Base-by-base conservation (phyloP, 148 eudicot species). In the Polygonum aviculare region DNA sequence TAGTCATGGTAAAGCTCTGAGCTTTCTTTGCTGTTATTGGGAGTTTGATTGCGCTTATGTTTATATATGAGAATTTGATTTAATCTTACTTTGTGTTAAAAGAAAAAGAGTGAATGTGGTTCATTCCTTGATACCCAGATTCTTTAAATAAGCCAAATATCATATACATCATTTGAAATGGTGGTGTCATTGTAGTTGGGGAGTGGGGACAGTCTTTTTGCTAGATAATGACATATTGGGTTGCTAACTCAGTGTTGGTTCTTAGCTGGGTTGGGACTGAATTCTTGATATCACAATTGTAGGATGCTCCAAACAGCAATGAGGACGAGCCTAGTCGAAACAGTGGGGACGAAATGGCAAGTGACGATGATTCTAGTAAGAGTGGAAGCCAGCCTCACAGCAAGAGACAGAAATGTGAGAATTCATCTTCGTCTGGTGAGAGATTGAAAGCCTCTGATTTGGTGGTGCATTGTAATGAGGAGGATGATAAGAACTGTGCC, bases 391-490 rank as follows among this genome's bases (percentile, higher is more conserved):
- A 52, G 1, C 7, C 59, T 3, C 3, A 3, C 59, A 52, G 59
- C n/a, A 54, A 54, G 60, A 21, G 16, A 8, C n/a, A 2, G 4
- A 54, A 54, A 54, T 26, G n/a, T 50, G 55, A 14, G 55, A 50
- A n/a, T 21, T 54, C 60, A n/a, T 54, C 22, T 54, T 54, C 2
- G 19, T 54, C 60, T 54, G 19, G 71, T 33, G 11, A 12, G 41
- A 67, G 71, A 49, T 67, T 67, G 69, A 77, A 69, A 45, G 16
- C 9, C 2, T 77, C 78, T 77, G 7, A 41, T 31, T 21, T 7
- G 15, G 67, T 73, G 79, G 79, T 19, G 48, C 74, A 47, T 67
- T 77, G 12, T 67, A 8, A 3, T 16, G 35, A 63, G 21, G 11
- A 18, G 35, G 41, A 45, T 15, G 55, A 65, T 31, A 18, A 26